Conservation (phyloP, 140 eudicot genomes). For the Cichorium intybus region DNA sequence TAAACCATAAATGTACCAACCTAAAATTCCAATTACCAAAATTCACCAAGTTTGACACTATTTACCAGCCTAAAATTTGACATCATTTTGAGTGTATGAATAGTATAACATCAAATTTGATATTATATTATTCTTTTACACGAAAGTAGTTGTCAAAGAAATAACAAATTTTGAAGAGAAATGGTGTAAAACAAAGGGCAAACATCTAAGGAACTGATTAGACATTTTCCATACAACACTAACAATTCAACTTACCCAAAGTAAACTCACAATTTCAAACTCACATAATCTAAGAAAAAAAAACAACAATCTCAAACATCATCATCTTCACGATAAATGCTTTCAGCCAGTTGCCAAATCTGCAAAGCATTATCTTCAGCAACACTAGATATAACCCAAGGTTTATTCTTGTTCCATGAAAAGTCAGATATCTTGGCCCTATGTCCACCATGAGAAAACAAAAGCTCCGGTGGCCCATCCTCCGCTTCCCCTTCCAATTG, state of each 20-base stretch:
- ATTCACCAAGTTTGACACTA: too few species aligned
- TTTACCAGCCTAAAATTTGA: too few species aligned
- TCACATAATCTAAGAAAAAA: not conserved
- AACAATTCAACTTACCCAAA: slow-evolving; percentile 7
- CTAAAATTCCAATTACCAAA: too few species aligned
- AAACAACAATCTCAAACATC: slow-evolving; percentile 24
- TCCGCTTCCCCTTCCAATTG: slow-evolving; percentile 98
- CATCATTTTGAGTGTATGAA: too few species aligned
- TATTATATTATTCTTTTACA: too few species aligned
- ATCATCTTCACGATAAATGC: slow-evolving; percentile 82
- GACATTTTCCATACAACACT: slow-evolving; percentile 12
- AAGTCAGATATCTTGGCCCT: slow-evolving; percentile 93
- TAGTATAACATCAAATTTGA: too few species aligned
- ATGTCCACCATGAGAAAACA: slow-evolving; percentile 97
- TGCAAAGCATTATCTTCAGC: slow-evolving; percentile 91
- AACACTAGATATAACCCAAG: slow-evolving; percentile 93
- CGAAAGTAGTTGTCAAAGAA: too few species aligned
- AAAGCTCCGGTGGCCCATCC: slow-evolving; percentile 96
- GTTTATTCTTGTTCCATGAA: slow-evolving; percentile 94
- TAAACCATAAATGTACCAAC: too few species aligned
- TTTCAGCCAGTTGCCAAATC: slow-evolving; percentile 96
- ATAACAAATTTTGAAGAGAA: too few species aligned
- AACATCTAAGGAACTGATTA: not conserved
- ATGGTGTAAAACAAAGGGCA: not conserved
- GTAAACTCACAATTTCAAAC: not conserved